phyloP scores from a whole-genome alignment of 2,329 filamentous ascomycete species.

The Aspergillus sp. region DNA sequence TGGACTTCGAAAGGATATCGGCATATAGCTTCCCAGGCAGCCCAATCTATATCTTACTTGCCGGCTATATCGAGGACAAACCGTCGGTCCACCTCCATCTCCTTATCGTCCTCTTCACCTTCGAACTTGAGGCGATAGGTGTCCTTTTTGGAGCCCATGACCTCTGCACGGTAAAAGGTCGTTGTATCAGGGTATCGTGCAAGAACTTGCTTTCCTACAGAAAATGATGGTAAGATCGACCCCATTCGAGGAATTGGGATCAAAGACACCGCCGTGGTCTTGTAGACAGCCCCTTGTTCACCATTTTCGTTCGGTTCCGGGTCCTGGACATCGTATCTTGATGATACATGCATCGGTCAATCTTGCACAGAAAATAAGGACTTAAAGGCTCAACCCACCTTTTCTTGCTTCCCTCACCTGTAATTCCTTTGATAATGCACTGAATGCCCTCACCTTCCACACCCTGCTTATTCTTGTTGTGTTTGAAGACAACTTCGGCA shows the following conservation, averaged over 20 bases:
- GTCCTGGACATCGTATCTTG: slow-evolving; percentile 74
- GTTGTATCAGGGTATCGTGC: slow-evolving; percentile 81
- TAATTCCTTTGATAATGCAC: slow-evolving; percentile 72
- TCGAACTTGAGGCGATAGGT: slow-evolving; percentile 68
- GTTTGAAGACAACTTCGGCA: slow-evolving; percentile 52
- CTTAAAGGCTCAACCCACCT: slow-evolving; percentile 42
- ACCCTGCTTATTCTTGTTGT: slow-evolving; percentile 51
- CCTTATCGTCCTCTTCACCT: slow-evolving; percentile 70
- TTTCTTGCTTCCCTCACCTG: slow-evolving; percentile 70
- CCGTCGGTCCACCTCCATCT: slow-evolving; percentile 72
- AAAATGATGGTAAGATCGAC: slow-evolving; percentile 61
- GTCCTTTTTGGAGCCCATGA: slow-evolving; percentile 65
- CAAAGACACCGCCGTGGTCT: slow-evolving; percentile 71
- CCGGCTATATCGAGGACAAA: slow-evolving; percentile 73
- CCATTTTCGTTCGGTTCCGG: slow-evolving; percentile 71
- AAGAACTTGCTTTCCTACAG: slow-evolving; percentile 68
- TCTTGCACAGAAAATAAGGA: slow-evolving; percentile 3
- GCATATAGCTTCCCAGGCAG: neutral
- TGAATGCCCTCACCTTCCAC: slow-evolving; percentile 63
- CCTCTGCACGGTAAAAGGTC: slow-evolving; percentile 81
- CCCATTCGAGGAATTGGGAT: slow-evolving; percentile 69
- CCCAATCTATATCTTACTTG: slow-evolving; percentile 29
- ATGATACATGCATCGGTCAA: slow-evolving; percentile 15
- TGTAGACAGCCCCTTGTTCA: slow-evolving; percentile 62
- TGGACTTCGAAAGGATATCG: neutral